Evolutionary conservation across 176 grass and related monocot genomes (phyloP), one percentile per base, ranked within the genome.

Genomic region (Puya raimondii): DNA sequence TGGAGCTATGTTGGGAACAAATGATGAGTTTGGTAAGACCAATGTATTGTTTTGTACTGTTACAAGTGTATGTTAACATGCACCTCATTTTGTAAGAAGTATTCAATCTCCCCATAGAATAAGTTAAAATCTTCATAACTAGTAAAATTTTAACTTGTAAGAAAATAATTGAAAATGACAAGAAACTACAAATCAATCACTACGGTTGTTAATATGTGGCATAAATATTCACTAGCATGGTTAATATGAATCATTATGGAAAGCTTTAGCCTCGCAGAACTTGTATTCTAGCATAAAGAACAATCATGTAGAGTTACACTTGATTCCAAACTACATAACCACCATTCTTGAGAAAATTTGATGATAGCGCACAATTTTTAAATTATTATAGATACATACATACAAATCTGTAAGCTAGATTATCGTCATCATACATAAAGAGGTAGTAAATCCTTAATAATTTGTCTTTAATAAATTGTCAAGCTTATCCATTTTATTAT

Each of bases 1-100:
- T 63, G 83, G 75, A 71, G 80, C 76, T 47, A 80, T 96, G 81
- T 72, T 96, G 14, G 78, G 84, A 72, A 86, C 92, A 53, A 76
- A 79, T 25, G 79, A 96, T 78, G 83, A 6, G n/a, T 27, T 89
- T 71, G 88, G 92, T 96, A 76, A 86, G 84, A 47, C 65, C 14
- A 49, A 12, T 9, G 11, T 63, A 13, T 63, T 21, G 2, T 14
- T 52, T 27, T 52, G 5, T 70, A 8, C 23, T 49, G 20, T 23
- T 23, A 17, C 2, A 26, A 22, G 15, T 15, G 20, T 21, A 53
- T 70, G 14, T 18, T 48, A 12, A 52, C 29, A 59, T 17, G n/a
- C 20, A 59, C 9, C 18, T 58, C 15, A 20, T 17, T 17, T 20
- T 58, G 12, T 58, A 17, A 18, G 12, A 58, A n/a, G 54, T 18